Base-by-base conservation (phyloP, 768 basidiomycete genomes). In the Kwoniella botswanensis region DNA sequence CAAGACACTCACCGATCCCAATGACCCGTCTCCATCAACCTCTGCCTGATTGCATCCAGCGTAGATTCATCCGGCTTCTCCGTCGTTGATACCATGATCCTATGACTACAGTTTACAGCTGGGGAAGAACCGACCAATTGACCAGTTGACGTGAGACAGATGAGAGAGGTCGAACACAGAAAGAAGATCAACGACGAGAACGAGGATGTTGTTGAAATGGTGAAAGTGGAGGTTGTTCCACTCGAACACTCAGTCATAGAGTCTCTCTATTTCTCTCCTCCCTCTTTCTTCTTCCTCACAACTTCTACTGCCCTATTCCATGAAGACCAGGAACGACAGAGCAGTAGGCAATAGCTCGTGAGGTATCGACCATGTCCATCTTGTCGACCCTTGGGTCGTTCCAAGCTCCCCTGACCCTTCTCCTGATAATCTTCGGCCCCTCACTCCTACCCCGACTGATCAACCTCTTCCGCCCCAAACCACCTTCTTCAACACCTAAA, bases 21-120 rank as follows among this genome's bases (percentile, higher is more conserved):
- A 41, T 80, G 77, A 26, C 79, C 79, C 29, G 79, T 80, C 56
- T 80, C 75, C 41, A 80, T 57, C 35, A 80, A 52, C 55, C 79
- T 63, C 55, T 71, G 69, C 43, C 72, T 63, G 42, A 79, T 77
- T 42, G 71, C 56, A 54, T 75, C 70, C 67, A 79, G 63, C 21
- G 72, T 69, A 18, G 67, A 62, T 58, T 68, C 66, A 46, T 76
- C 75, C 22, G 73, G 63, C 26, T 65, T 61, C 15, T 66, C 54
- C 2, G 71, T 41, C 13, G 65, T 71, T 24, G 71, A 71, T 22
- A 67, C 71, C 71, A 71, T 71, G 12, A 2, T 26, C 26, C 26
- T 26, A 26, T 26, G 26, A 26, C 26, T 26, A 26, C 26, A 26
- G 26, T 26, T 26, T 26, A 26, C 26, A 26, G 26, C 26, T 26